These are phyloP conservation scores for Gossypium herbaceum DNA, from an alignment of 345 rosid species.

Conservation along the genomic window DNA sequence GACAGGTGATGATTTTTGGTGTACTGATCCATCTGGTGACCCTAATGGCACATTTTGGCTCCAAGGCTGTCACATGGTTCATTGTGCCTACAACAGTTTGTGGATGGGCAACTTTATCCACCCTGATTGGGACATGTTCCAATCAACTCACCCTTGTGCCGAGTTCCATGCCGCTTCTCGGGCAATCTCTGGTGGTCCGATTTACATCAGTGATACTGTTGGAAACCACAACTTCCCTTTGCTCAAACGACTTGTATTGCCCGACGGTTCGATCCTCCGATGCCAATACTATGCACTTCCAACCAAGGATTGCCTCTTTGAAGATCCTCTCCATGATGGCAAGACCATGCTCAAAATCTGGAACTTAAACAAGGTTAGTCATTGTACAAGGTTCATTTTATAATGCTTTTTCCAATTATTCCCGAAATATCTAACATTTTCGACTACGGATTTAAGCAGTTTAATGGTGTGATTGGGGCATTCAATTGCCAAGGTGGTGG, in stretches of 20 bases:
- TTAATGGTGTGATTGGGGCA: slow-evolving; percentile 71
- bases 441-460: slow-evolving; percentile 32
- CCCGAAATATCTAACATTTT: background rate
- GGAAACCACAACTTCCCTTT: slow-evolving; percentile 68
- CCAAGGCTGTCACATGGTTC: slow-evolving; percentile 99
- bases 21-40: slow-evolving; percentile 92
- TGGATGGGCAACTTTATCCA: slow-evolving; percentile 99
- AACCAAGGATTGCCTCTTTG: slow-evolving; percentile 78
- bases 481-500: slow-evolving; percentile 99
- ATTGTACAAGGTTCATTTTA: too few relatives aligned
- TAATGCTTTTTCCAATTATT: too few relatives aligned
- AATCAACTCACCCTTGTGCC: slow-evolving; percentile 91
- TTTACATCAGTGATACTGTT: slow-evolving; percentile 74
- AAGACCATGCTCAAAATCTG: slow-evolving; percentile 97
- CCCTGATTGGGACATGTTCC: slow-evolving; percentile 99
- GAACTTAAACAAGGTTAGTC: slow-evolving; percentile 69
- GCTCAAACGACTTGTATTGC: slow-evolving; percentile 48
- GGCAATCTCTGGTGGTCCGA: slow-evolving; percentile 90
- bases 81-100: slow-evolving; percentile 24
- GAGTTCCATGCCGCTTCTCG: slow-evolving; percentile 94
- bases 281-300: slow-evolving; percentile 86
- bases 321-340: slow-evolving; percentile 92
- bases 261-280: slow-evolving; percentile 75
- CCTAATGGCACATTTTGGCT: slow-evolving; percentile 95
- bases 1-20: slow-evolving; percentile 95